Percentiles rank a stretch among this genome's conserved stretches.
These are phyloP conservation scores for Hansenula lynferdii DNA, from an alignment of 1,139 yeast genomes.

Conservation along the genomic window DNA sequence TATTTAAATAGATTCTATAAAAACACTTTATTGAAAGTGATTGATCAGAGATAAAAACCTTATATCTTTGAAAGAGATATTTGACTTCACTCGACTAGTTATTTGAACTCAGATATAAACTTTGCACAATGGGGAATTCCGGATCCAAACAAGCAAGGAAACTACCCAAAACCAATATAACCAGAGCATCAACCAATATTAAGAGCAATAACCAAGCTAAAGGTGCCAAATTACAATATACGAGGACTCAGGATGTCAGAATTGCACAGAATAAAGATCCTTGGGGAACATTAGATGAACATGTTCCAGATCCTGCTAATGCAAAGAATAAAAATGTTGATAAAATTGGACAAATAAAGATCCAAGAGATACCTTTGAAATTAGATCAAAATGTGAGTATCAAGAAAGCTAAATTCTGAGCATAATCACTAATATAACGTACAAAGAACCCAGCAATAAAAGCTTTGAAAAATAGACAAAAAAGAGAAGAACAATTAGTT, in stretches of 20 bases:
- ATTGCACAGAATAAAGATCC: too few species aligned
- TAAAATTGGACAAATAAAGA: slow-evolving; percentile 9
- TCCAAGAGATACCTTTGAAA: slow-evolving; percentile 15
- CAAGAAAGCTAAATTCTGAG: background rate
- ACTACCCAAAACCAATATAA: background rate
- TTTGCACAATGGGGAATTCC: background rate
- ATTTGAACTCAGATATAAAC: background rate
- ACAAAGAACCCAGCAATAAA: slow-evolving; percentile 13
- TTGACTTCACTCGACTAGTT: too few species aligned
- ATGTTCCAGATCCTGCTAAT: background rate
- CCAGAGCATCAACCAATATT: background rate
- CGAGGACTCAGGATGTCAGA: too few species aligned
- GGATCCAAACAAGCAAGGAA: slow-evolving; percentile 1
- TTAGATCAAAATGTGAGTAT: slow-evolving; percentile 14
- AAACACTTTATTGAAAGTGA: too few species aligned
- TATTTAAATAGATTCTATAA: too few species aligned
- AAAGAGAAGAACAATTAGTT: slow-evolving; percentile 8
- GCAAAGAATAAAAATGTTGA: slow-evolving; percentile 5
- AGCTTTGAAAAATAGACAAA: slow-evolving; percentile 10
- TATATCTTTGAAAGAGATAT: too few species aligned
- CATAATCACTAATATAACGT: background rate
- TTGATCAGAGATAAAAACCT: too few species aligned
- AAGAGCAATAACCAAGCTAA: background rate
- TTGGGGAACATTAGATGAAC: too few species aligned
- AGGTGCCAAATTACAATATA: background rate